Evolutionary conservation across 1,139 yeast genomes (phyloP), one percentile per base, ranked within the genome.

Genomic region (Yamadazyma conglobata): DNA sequence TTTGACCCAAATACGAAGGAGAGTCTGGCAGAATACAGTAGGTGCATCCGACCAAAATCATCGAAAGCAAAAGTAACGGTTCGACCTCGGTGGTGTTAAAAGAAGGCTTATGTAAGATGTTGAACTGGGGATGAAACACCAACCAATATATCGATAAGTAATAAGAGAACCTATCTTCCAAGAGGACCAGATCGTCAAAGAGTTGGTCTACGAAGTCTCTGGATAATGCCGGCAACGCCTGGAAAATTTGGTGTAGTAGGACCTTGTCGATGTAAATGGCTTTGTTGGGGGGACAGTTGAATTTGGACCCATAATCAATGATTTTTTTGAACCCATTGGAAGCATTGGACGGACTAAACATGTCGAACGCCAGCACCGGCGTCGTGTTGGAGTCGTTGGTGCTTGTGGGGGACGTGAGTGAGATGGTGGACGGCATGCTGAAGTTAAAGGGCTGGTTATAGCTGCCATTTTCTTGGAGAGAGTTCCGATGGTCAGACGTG

Each of bases 41-140:
- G 61, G 64, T 35, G 68, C 79, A 43, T 62, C 70, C 88, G 14
- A 77, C 60, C 58, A 78, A 56, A 5, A 79, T 68, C 69, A 81
- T 73, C 3, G 81, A 57, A 33, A 77, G 53, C 4, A 80, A 47
- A 11, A 81, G 54, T n/a, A 79, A 64, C 0, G 78, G 74, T 4
- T 77, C 75, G n/a, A 76, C 65, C 1, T 56, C 50, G 26, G 64
- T 61, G 0, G 83, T 71, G 29, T 67, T 64, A 48, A 80, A 80
- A 0, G 85, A 74, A 0, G 86, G 82, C 33, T 64, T 65, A 44
- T 80, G 88, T 30, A 81, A 47, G 21, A 81, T 60, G 6, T 83
- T 73, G 41, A 70, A 76, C 47, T 79, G 84, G 4, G 78, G 71
- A 47, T 79, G 85, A 52, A 77, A 78, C 16, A 68, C 61, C 5